These are phyloP conservation scores for Alternaria conjuncta DNA, from an alignment of 2,329 filamentous ascomycete genomes.

Conservation along the genomic window DNA sequence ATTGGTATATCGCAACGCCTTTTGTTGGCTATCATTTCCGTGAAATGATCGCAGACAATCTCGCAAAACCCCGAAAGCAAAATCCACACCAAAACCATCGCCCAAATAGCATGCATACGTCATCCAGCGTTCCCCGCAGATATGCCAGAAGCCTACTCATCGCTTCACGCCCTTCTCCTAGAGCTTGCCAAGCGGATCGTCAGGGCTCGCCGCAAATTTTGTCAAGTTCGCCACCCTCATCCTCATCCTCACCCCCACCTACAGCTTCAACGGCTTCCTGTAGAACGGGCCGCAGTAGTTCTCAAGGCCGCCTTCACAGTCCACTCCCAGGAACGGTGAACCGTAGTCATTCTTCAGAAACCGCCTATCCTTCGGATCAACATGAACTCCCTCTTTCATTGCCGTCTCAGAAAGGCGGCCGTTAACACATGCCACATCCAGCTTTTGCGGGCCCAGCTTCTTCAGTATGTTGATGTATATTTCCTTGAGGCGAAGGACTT, in stretches of 20 bases:
- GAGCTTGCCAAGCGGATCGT: neutral
- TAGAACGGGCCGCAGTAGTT: conserved; percentile 4
- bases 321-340: conserved; percentile 1
- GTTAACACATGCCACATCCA: conserved; percentile 20
- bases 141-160: no score
- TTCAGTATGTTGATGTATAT: conserved; percentile 19
- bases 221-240: no score
- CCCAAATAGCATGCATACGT: accelerated
- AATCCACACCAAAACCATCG: accelerated
- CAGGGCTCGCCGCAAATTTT: no score
- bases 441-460: neutral
- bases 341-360: conserved; percentile 19
- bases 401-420: conserved; percentile 12
- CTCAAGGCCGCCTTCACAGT: conserved; percentile 1
- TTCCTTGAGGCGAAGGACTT: conserved; percentile 20
- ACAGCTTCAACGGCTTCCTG: neutral
- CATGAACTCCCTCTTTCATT: neutral
- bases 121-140: neutral
- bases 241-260: neutral
- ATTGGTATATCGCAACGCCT: neutral
- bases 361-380: neutral
- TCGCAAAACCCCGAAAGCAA: neutral
- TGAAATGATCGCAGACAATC: accelerated
- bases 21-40: accelerated
- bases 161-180: no score